Percentiles rank a stretch among this genome's conserved stretches.
These are phyloP conservation scores for Brassica nigra DNA, from an alignment of 345 rosid species.

Conservation along the genomic window DNA sequence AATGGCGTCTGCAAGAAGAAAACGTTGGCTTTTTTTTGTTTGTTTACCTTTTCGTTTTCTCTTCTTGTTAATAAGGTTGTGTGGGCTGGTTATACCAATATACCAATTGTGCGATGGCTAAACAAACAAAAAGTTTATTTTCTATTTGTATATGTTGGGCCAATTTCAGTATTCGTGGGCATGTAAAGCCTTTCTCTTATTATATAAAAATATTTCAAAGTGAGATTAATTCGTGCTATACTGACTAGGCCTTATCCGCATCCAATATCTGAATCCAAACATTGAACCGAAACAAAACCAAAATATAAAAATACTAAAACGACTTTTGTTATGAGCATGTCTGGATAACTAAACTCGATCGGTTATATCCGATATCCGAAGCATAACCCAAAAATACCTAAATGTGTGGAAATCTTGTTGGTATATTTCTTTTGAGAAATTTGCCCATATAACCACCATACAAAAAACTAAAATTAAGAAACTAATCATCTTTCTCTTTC, in stretches of 20 bases:
- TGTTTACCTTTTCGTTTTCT: background rate
- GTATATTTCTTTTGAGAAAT: no score
- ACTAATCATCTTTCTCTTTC: no score
- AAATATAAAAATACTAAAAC: no score
- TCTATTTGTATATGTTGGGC: background rate
- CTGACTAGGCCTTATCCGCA: no score
- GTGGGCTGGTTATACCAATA: conserved; percentile 17
- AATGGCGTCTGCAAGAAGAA: conserved; percentile 24
- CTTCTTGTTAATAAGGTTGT: conserved; percentile 24
- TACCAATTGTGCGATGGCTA: conserved; percentile 18
- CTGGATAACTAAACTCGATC: background rate
- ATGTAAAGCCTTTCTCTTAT: background rate
- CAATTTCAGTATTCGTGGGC: background rate
- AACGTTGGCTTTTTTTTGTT: background rate
- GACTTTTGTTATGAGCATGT: no score
- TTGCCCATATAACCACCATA: no score
- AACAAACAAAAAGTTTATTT: background rate
- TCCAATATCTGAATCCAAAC: no score
- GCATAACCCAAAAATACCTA: background rate
- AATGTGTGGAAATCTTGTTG: no score
- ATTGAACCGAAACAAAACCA: background rate
- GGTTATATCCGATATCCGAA: background rate
- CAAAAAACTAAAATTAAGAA: no score
- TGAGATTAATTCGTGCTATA: conserved; percentile 21
- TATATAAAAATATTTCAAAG: background rate